These are phyloP conservation scores for Naganishia sp. DNA, from an alignment of 1,284 basidiomycete genomes.

Conservation along the genomic window DNA sequence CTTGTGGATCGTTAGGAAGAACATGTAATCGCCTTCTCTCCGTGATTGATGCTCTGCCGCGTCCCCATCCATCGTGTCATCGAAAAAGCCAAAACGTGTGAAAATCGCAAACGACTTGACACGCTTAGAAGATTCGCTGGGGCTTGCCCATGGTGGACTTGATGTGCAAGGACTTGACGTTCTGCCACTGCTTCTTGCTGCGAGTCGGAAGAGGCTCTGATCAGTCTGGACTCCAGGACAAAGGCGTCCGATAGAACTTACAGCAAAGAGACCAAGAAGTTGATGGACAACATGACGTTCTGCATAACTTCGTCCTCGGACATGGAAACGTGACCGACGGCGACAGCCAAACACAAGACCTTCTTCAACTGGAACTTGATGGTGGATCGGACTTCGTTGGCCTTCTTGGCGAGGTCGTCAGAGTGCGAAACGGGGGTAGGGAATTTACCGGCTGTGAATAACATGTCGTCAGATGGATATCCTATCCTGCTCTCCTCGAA, in stretches of 20 bases:
- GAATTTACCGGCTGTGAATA: slow-evolving; percentile 87
- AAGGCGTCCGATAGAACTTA: slow-evolving; percentile 3
- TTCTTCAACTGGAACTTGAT: slow-evolving; percentile 99
- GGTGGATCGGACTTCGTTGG: slow-evolving; percentile 93
- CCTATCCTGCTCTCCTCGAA: background rate
- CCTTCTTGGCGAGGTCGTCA: slow-evolving; percentile 90
- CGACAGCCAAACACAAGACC: slow-evolving; percentile 98
- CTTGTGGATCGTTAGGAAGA: slow-evolving; percentile 41
- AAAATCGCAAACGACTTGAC: slow-evolving; percentile 6
- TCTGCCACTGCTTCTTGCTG: slow-evolving; percentile 99
- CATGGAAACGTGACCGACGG: slow-evolving; percentile 97
- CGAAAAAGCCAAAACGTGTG: slow-evolving; percentile 22
- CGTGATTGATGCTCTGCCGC: slow-evolving; percentile 16
- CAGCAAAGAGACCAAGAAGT: slow-evolving; percentile 98
- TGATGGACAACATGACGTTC: slow-evolving; percentile 99
- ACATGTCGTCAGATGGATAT: background rate
- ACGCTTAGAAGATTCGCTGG: slow-evolving; percentile 79
- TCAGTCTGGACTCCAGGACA: background rate
- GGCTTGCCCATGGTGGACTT: slow-evolving; percentile 99
- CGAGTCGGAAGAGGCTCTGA: background rate
- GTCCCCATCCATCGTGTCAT: slow-evolving; percentile 12
- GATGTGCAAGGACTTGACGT: slow-evolving; percentile 98
- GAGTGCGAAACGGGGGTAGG: slow-evolving; percentile 91
- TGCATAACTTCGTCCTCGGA: slow-evolving; percentile 93
- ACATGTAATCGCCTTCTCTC: slow-evolving; percentile 38